These are phyloP conservation scores for Melanomma pulvis-pyrius DNA, from an alignment of 495 filamentous ascomycete species.

Conservation along the genomic window DNA sequence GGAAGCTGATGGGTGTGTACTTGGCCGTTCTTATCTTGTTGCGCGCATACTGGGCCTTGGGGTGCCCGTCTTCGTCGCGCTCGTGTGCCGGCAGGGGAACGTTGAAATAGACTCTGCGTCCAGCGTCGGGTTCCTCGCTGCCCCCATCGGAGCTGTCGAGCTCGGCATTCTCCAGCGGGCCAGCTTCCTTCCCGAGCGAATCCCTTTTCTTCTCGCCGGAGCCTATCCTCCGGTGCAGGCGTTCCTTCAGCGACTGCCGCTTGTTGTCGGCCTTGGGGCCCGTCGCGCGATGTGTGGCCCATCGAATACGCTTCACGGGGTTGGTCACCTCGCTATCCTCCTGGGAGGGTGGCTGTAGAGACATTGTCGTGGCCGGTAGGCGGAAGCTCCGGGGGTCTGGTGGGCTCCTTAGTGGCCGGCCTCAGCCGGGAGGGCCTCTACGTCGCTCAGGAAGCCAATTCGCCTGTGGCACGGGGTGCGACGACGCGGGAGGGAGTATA, in stretches of 20 bases:
- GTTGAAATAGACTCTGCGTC: slow-evolving; percentile 80
- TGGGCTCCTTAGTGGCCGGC: slow-evolving; percentile 26
- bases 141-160: slow-evolving; percentile 47
- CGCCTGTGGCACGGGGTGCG: slow-evolving; percentile 1
- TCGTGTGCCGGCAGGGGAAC: slow-evolving; percentile 74
- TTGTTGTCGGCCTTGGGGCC: slow-evolving; percentile 75
- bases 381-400: slow-evolving; percentile 14
- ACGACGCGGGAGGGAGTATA: slow-evolving; percentile 6
- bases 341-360: slow-evolving; percentile 27
- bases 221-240: slow-evolving; percentile 65
- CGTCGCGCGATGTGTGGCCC: slow-evolving; percentile 85
- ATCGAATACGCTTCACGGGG: slow-evolving; percentile 76
- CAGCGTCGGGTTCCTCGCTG: slow-evolving; percentile 43
- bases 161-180: slow-evolving; percentile 49
- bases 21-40: slow-evolving; percentile 99
- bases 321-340: slow-evolving; percentile 46
- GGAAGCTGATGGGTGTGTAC: slow-evolving; percentile 91
- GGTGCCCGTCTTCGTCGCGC: slow-evolving; percentile 80
- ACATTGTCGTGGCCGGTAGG: slow-evolving; percentile 32
- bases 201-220: slow-evolving; percentile 73
- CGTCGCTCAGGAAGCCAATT: slow-evolving; percentile 32
- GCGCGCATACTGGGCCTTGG: slow-evolving; percentile 68
- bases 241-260: slow-evolving; percentile 80
- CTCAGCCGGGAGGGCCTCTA: slow-evolving; percentile 36
- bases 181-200: slow-evolving; percentile 53